phyloP scores from a whole-genome alignment of 2,329 filamentous ascomycete species.

The Sphaceloma murrayae region DNA sequence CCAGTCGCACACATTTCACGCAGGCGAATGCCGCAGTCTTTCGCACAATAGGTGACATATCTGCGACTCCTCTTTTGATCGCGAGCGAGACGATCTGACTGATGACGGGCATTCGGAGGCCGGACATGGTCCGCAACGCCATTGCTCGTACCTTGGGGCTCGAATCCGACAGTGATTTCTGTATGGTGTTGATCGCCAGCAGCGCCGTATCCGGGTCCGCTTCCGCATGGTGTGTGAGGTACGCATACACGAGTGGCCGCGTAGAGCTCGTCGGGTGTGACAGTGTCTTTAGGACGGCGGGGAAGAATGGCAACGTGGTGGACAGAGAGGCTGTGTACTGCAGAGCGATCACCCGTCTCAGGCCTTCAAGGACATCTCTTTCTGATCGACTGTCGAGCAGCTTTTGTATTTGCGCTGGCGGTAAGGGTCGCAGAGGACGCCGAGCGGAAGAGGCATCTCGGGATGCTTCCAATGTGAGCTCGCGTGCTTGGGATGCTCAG shows the following conservation, averaged over 20 bases:
- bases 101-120: constrained; percentile 93
- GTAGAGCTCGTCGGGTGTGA: constrained; percentile 89
- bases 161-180: constrained; percentile 88
- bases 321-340: constrained; percentile 88
- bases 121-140: constrained; percentile 92
- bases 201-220: constrained; percentile 90
- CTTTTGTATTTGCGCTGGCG: constrained; percentile 82
- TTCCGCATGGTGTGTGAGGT: constrained; percentile 92
- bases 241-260: constrained; percentile 98
- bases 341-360: constrained; percentile 85
- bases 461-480: constrained; percentile 94
- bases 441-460: constrained; percentile 62
- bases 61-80: constrained; percentile 84
- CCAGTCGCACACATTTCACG: constrained; percentile 88
- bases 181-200: constrained; percentile 96
- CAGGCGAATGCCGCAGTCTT: constrained; percentile 89
- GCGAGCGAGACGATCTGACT: constrained; percentile 93
- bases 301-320: constrained; percentile 86
- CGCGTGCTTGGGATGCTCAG: constrained; percentile 55
- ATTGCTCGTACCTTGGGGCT: constrained; percentile 87
- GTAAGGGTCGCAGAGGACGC: constrained; percentile 54
- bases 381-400: constrained; percentile 90
- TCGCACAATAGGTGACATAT: constrained; percentile 90
- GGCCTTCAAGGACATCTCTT: constrained; percentile 80
- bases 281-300: constrained; percentile 96